A percentile compares a stretch with the other conserved stretches of the same genome.
phyloP scores from a whole-genome alignment of 2,329 filamentous ascomycete species.

The Aureobasidium sp. region DNA sequence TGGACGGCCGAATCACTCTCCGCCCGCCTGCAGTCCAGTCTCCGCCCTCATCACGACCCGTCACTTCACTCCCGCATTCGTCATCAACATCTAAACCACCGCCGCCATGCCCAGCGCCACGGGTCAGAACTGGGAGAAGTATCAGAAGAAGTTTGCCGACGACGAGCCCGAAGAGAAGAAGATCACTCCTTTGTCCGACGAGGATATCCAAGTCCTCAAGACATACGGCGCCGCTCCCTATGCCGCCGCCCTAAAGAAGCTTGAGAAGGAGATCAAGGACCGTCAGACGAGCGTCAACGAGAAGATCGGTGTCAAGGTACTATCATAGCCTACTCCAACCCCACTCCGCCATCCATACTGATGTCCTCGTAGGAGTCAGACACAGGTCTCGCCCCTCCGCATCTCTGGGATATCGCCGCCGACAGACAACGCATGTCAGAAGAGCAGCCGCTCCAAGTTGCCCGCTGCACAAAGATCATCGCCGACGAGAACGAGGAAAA shows the following conservation, averaged over 20 bases:
- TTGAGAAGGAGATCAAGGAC: constrained; percentile 99
- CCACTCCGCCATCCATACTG: constrained; percentile 9
- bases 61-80: constrained; percentile 8
- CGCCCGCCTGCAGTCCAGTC: not conserved
- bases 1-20: not conserved
- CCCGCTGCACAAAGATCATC: constrained; percentile 98
- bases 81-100: constrained; percentile 17
- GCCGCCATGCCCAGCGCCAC: constrained; percentile 80
- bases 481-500: constrained; percentile 95
- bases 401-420: constrained; percentile 97
- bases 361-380: constrained; percentile 70
- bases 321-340: not conserved
- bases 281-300: constrained; percentile 97
- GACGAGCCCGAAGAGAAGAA: constrained; percentile 99
- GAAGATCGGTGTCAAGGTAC: constrained; percentile 83
- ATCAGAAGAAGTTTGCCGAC: constrained; percentile 92
- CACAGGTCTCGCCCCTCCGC: constrained; percentile 92
- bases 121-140: constrained; percentile 96
- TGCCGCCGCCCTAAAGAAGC: constrained; percentile 85
- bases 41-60: not conserved
- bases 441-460: constrained; percentile 95
- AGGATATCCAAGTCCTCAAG: constrained; percentile 98
- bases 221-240: constrained; percentile 94
- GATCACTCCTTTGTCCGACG: constrained; percentile 92
- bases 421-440: constrained; percentile 98